Base-by-base conservation (phyloP, 106 monocot genomes). In the Xerophyta viscosa region DNA sequence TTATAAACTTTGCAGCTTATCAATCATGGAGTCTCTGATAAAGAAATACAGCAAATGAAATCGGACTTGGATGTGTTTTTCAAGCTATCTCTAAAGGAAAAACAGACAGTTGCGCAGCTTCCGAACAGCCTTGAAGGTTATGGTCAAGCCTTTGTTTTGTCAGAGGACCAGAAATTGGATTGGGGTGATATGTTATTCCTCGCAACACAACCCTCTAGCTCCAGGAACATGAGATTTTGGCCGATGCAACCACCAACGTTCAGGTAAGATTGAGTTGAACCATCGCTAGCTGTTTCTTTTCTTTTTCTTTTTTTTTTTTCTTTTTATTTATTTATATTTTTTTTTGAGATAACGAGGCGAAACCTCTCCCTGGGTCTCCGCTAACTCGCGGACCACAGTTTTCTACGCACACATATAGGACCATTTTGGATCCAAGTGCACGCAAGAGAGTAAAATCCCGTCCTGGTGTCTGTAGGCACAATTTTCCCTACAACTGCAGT, bases 141-240 rank as follows among this genome's bases (percentile, higher is more conserved):
- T 45, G 71, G 71, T 29, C 77, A 77, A 49, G 20, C 19, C 0
- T 71, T 77, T 47, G 71, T 77, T 0, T 12, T 37, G 0, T 77
- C 71, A 4, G 50, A 77, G 14, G 48, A 71, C 1, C 70, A 71
- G 23, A 77, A 61, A 30, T 41, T 77, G 0, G 77, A 71, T 27
- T 67, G 77, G 71, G 66, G 24, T 20, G 77, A 77, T 22, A 41
- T 66, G 50, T 31, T 62, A 4, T 24, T 24, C 50, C 41, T 77
- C 9, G 20, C 1, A 0, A 66, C 62, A 10, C 61, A 45, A 15
- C 71, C 77, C 4, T 5, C 6, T 11, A 8, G 10, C 12, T 2
- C 8, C 11, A 66, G 66, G 33, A 61, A 62, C 11, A 0, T 58
- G 23, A 67, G 30, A 24, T 63, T 63, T 28, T 78, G 77, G 77